These are phyloP conservation scores for Penicillium bialowiezense DNA, from an alignment of 495 filamentous ascomycete species.

Conservation along the genomic window DNA sequence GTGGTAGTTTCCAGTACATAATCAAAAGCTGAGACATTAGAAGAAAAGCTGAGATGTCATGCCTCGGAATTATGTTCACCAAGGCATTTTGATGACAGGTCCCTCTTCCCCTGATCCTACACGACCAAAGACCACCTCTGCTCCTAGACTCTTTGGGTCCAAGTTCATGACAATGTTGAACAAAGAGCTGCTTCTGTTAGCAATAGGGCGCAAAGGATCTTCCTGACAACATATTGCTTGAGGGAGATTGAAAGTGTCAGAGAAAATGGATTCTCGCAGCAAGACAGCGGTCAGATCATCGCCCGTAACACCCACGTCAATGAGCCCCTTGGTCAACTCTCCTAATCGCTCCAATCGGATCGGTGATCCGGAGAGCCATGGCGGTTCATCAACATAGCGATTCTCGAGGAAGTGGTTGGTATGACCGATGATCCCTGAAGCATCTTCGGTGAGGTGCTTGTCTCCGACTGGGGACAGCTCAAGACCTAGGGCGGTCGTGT, in stretches of 20 bases:
- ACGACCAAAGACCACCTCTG: constrained; percentile 33
- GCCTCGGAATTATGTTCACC: constrained; percentile 1
- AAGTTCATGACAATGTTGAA: constrained; percentile 43
- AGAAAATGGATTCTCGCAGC: constrained; percentile 30
- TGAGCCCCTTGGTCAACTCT: constrained; percentile 35
- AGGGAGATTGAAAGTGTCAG: constrained; percentile 33
- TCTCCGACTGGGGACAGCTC: constrained; percentile 58
- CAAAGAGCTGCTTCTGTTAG: constrained; percentile 20
- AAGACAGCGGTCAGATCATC: constrained; percentile 19
- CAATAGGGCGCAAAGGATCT: constrained; percentile 18
- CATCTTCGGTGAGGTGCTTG: constrained; percentile 46
- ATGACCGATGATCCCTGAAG: constrained; percentile 50
- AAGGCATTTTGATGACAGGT: constrained; percentile 29
- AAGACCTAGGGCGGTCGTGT: constrained; percentile 49
- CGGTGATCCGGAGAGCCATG: constrained; percentile 54
- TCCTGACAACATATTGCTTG: constrained; percentile 33
- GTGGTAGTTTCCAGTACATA: no score
- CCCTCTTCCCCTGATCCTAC: constrained; percentile 29
- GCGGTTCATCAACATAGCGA: constrained; percentile 46
- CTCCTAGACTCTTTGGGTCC: constrained; percentile 17
- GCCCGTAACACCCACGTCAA: constrained; percentile 17
- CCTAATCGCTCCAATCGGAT: constrained; percentile 45
- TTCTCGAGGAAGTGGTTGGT: constrained; percentile 61
- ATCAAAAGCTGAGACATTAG: no score
- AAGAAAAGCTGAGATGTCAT: no score